Base-by-base conservation (phyloP, 2,329 filamentous ascomycete genomes). In the Herpotrichia juniperi region DNA sequence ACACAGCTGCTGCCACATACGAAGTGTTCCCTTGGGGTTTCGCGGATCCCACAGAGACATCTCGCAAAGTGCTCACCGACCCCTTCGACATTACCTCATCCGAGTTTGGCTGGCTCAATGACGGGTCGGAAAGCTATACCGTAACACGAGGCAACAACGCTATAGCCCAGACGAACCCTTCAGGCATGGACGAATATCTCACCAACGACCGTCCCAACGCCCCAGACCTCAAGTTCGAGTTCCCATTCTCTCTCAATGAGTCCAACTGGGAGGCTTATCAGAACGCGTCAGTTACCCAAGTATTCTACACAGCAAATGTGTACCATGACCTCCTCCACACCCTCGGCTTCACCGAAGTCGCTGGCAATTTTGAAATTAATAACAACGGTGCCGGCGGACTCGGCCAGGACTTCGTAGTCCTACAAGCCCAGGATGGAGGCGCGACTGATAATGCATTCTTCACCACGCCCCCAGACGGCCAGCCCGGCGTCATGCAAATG, bases 221-320 rank as follows among this genome's bases (percentile, higher is more conserved):
- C 56, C 35, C 71, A 19, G 57, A 60, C 10, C 72, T 78, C 17
- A 69, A 75, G 45, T 86, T 85, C 46, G 59, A 66, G 37, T 73
- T 67, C 52, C 64, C 68, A 2, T 66, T 62, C 46, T 62, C 58
- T 3, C 48, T 63, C 5, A 59, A 63, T 21, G 58, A 63, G 22
- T 58, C 57, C 17, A 59, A 72, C 40, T 63, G 45, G 42, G 50
- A 59, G 28, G 50, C 32, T 1, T 86, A 86, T 65, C 68, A 73
- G 3, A 79, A 85, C 42, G 82, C 82, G 1, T 83, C 83, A 0
- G 73, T 83, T 46, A 79, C 81, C 0, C 84, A 87, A 68, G 77
- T 86, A 4, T 87, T 84, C 72, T 87, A 86, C 74, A 84, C 82
- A 0, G 75, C 78, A 28, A 86, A 86, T 74, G 76, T 74, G 28